phyloP scores from a whole-genome alignment of 805 yeast species.

The Priceomyces castillae region DNA sequence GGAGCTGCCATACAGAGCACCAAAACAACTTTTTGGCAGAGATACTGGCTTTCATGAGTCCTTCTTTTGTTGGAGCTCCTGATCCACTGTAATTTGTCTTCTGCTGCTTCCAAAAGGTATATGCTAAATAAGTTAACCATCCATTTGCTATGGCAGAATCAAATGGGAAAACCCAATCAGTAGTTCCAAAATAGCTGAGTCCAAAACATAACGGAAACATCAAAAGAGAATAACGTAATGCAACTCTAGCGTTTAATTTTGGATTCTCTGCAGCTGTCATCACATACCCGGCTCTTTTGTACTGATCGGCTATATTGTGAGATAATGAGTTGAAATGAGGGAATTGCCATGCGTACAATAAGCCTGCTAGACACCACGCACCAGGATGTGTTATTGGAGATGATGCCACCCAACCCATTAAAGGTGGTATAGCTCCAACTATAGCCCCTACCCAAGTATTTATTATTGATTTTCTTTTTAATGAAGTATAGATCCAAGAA shows the following conservation, averaged over 20 bases:
- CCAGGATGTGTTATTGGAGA: conserved; percentile 80
- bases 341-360: conserved; percentile 96
- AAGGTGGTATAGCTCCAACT: conserved; percentile 98
- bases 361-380: conserved; percentile 89
- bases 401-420: conserved; percentile 98
- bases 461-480: conserved; percentile 78
- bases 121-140: conserved; percentile 81
- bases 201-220: conserved; percentile 95
- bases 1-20: conserved; percentile 93
- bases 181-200: conserved; percentile 69
- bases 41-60: conserved; percentile 54
- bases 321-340: conserved; percentile 95
- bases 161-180: conserved; percentile 76
- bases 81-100: conserved; percentile 49
- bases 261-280: conserved; percentile 97
- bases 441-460: conserved; percentile 99
- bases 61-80: conserved; percentile 50
- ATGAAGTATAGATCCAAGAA: conserved; percentile 86
- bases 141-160: conserved; percentile 82
- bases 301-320: conserved; percentile 84
- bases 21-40: conserved; percentile 86
- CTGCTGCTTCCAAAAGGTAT: conserved; percentile 84
- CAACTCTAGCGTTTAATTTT: conserved; percentile 85
- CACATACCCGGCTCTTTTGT: conserved; percentile 91
- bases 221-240: conserved; percentile 81